Evolutionary conservation across 139 green algal species (phyloP), one percentile per base, ranked within the genome.

Genomic region (Chlamydomonas sp.): DNA sequence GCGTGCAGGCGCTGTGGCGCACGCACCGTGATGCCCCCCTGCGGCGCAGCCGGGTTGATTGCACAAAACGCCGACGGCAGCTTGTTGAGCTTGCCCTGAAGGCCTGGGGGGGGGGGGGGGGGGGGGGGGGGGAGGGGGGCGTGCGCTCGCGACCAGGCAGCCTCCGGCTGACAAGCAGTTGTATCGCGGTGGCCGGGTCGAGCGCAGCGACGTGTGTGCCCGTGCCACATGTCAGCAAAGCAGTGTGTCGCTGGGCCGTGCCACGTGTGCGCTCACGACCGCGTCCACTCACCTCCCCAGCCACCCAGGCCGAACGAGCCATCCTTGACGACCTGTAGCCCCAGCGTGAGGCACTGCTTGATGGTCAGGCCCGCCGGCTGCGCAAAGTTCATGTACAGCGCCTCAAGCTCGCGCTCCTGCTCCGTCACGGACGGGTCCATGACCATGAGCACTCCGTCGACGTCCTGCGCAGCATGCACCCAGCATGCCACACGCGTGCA

Each of bases 301-400:
- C 60, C 60, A 24, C 33, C 73, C 30, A 78, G 54, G 16, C 76
- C 73, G 20, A 69, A 71, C 6, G 50, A 58, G 2, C 73, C 74
- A 22, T 79, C 77, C 59, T 82, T 87, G 48, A 75, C 72, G 43
- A 84, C 39, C 47, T 77, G 58, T 48, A 76, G 63, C 5, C 57
- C 82, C 39, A 87, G 65, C 3, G 79, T 67, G 73, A 85, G 73
- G 71, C 82, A 87, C 60, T 87, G 82, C 68, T 81, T 80, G 48
- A 81, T 82, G 30, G 81, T 81, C n/a, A 87, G 69, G 57, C 66
- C 76, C 69, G 79, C 76, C 20, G 79, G 78, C 74, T 87, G 78
- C 20, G 79, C 82, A 76, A 85, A 87, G 60, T 78, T 80, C 31
- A 76, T 69, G 63, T 85, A 85, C 3, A 85, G 73, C 57, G 67